Conservation (phyloP, 352 stramenopile genomes). For the Phytopythium litorale region DNA sequence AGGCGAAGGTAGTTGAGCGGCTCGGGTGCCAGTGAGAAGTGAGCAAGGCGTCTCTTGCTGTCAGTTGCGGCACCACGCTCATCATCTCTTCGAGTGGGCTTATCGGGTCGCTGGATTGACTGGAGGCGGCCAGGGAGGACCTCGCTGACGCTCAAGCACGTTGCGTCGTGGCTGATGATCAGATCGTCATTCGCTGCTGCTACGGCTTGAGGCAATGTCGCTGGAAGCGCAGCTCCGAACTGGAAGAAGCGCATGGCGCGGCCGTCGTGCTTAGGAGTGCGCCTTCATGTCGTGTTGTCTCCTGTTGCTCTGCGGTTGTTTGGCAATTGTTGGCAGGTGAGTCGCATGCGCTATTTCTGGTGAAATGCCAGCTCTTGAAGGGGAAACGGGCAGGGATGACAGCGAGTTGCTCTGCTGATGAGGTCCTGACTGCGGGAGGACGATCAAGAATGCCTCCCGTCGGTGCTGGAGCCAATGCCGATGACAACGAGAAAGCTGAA, state of each 20-base stretch:
- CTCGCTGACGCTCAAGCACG: neutral
- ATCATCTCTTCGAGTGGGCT: neutral
- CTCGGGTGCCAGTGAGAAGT: conserved; percentile 19
- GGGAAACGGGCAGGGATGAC: neutral
- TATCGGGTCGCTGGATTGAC: neutral
- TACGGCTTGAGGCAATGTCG: neutral
- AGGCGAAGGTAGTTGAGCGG: conserved; percentile 65
- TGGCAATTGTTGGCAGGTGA: neutral
- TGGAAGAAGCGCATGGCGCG: conserved; percentile 8
- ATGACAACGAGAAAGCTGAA: conserved; percentile 10
- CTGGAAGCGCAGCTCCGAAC: neutral
- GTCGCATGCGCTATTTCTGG: neutral
- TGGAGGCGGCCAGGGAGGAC: neutral
- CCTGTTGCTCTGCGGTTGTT: neutral
- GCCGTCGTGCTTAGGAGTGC: neutral
- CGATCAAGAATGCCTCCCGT: neutral
- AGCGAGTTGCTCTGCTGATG: neutral
- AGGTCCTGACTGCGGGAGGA: neutral
- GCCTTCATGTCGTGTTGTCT: neutral
- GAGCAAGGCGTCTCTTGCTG: neutral
- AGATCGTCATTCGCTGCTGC: too few species aligned
- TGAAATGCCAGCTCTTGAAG: neutral
- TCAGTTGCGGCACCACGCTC: neutral
- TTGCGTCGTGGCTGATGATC: neutral
- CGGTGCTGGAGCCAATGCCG: neutral